Evolutionary conservation across 129 eudicot genomes (phyloP).

Genomic region (Flaveria bidentis): DNA sequence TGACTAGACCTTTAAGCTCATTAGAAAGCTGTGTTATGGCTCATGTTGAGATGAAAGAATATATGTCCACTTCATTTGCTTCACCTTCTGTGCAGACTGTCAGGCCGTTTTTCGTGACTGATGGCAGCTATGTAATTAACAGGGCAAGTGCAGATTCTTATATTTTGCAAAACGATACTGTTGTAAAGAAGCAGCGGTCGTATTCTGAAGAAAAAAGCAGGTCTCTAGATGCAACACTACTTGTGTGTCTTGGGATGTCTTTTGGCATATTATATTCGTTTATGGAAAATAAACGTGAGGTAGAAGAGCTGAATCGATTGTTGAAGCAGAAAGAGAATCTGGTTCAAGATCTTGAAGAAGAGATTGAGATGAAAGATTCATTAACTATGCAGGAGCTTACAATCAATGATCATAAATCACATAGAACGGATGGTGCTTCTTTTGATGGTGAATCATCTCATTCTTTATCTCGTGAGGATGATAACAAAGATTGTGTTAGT

Average conservation of each 20-base stretch:
- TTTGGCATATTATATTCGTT: constrained; percentile 64
- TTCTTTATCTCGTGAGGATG: constrained; percentile 32
- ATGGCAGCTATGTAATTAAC: constrained; percentile 69
- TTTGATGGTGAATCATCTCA: constrained; percentile 24
- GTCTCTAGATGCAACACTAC: constrained; percentile 41
- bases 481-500: constrained; percentile 26
- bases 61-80: constrained; percentile 22
- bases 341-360: constrained; percentile 86
- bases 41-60: constrained; percentile 60
- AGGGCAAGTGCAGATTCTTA: constrained; percentile 37
- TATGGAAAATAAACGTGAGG: constrained; percentile 51
- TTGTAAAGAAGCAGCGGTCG: constrained; percentile 25
- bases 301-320: constrained; percentile 42
- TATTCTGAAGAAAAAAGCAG: constrained; percentile 15
- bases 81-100: constrained; percentile 45
- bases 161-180: constrained; percentile 10
- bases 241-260: constrained; percentile 64
- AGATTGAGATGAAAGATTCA: constrained; percentile 81
- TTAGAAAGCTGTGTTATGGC: constrained; percentile 84
- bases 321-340: constrained; percentile 65
- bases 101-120: constrained; percentile 70
- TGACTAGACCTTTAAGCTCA: constrained; percentile 57
- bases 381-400: constrained; percentile 65
- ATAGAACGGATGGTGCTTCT: constrained; percentile 34
- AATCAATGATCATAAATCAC: constrained; percentile 45